Evolutionary conservation across 2,329 filamentous ascomycete species (phyloP).

Genomic region (Verticillium longisporum): DNA sequence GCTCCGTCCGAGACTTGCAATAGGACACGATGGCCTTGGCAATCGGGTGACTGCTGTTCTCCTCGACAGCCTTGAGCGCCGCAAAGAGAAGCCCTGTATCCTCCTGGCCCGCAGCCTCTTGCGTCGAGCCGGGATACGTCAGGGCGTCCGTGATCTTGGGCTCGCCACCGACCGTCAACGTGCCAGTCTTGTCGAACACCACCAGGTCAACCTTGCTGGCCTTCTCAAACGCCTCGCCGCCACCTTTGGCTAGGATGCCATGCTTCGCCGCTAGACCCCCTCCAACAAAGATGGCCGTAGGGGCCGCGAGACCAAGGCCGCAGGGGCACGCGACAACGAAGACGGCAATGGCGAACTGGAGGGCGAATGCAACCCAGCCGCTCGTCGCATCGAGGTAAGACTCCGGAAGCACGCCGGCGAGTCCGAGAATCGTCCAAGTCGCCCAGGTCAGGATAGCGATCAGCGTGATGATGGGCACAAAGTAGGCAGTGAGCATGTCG

Average conservation of each 20-base stretch:
- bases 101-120: slow-evolving; percentile 6
- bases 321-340: slow-evolving; percentile 86
- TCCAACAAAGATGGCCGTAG: slow-evolving; percentile 79
- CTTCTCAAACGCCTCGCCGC: slow-evolving; percentile 80
- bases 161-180: slow-evolving; percentile 66
- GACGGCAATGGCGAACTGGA: slow-evolving; percentile 79
- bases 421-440: slow-evolving; percentile 61
- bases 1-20: slow-evolving; percentile 35
- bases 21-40: slow-evolving; percentile 63
- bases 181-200: slow-evolving; percentile 87
- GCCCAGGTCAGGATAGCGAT: slow-evolving; percentile 66
- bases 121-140: slow-evolving; percentile 27
- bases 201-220: slow-evolving; percentile 71
- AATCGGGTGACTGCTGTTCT: slow-evolving; percentile 68
- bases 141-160: slow-evolving; percentile 57
- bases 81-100: slow-evolving; percentile 32
- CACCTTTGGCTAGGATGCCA: slow-evolving; percentile 77
- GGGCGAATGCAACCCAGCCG: slow-evolving; percentile 66
- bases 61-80: slow-evolving; percentile 55
- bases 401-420: slow-evolving; percentile 47
- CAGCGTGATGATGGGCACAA: slow-evolving; percentile 66
- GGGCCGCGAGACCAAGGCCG: slow-evolving; percentile 76
- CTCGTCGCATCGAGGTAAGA: slow-evolving; percentile 51
- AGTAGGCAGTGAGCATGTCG: slow-evolving; percentile 66
- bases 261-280: slow-evolving; percentile 72